Percentiles rank a stretch among this genome's conserved stretches.
phyloP scores from a whole-genome alignment of 1,139 yeast species.

The Pichia sp. region DNA sequence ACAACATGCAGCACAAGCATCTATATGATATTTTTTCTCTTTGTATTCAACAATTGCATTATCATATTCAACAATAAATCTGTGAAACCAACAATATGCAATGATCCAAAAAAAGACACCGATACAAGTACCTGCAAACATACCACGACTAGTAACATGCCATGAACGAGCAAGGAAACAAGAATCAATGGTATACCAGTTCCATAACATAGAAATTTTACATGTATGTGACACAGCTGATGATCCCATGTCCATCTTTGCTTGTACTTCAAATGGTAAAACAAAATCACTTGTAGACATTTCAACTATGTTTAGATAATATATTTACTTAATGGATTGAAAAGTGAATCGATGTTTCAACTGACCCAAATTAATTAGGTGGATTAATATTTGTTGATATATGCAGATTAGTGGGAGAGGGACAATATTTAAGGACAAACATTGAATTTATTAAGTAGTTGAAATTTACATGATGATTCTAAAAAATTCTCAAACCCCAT shows the following conservation, averaged over 20 bases:
- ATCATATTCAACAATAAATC: constrained; percentile 53
- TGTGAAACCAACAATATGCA: constrained; percentile 50
- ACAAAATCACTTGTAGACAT: constrained; percentile 1
- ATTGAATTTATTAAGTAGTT: no score
- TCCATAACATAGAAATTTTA: constrained; percentile 41
- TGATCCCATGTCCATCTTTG: constrained; percentile 15
- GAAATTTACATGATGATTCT: no score
- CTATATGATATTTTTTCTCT: constrained; percentile 9
- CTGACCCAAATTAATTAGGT: no score
- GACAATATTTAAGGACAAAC: no score
- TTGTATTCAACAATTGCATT: constrained; percentile 30
- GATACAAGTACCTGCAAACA: constrained; percentile 66
- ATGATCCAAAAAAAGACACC: constrained; percentile 56
- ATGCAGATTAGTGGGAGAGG: no score
- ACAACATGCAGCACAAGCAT: constrained; percentile 12
- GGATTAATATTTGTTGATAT: no score
- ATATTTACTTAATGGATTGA: background rate
- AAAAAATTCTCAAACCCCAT: background rate
- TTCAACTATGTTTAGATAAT: background rate
- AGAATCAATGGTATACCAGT: constrained; percentile 54
- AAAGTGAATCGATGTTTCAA: no score
- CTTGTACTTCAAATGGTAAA: constrained; percentile 12
- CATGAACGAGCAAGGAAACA: constrained; percentile 60
- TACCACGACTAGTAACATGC: constrained; percentile 55
- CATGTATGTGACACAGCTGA: constrained; percentile 12